Evolutionary conservation across 805 yeast genomes (phyloP), one percentile per base, ranked within the genome.

Genomic region (Saccharomycopsis amapae): DNA sequence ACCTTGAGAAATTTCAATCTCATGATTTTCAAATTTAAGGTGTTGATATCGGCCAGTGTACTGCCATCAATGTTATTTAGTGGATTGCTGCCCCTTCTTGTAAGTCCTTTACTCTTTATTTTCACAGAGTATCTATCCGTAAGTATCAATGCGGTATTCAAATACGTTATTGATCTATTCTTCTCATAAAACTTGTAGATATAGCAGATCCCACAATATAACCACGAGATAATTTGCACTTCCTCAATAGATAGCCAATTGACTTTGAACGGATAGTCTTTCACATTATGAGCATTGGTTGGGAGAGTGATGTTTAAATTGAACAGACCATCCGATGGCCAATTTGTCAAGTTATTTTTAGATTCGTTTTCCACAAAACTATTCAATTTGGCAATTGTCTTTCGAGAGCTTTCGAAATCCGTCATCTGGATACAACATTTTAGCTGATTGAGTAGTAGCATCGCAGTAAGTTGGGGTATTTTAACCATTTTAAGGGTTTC

Each of bases 181-280:
- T 39, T 41, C 15, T 42, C 44, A 25, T 44, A 40, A 33, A 45
- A 48, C 13, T 38, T 34, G 13, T 22, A 20, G 15, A 51, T 30
- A 30, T 51, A 44, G 37, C 34, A 33, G 9, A 51, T 32, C 4
- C 52, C 54, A 23, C 41, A 30, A 9, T 30, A 45, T 13, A 51
- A 22, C 52, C 52, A 48, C 19, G 42, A 28, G 12, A 48, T 17
- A 6, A 44, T 44, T 33, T 51, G 52, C 2, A 51, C 49, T 40
- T 51, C 54, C 24, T 51, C 51, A 12, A 51, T 36, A 5, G 51
- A 41, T 15, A 45, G 24, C 54, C 54, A 51, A 12, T 30, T 32
- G 26, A 50, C 43, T 28, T 41, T 40, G 30, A 50, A 47, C 4
- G 33, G 40, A 23, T 20, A 48, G 18, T 40, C 43, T 4, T 31